These are phyloP conservation scores for Pseudevernia furfuracea DNA, from an alignment of 495 filamentous ascomycete genomes.

Conservation along the genomic window DNA sequence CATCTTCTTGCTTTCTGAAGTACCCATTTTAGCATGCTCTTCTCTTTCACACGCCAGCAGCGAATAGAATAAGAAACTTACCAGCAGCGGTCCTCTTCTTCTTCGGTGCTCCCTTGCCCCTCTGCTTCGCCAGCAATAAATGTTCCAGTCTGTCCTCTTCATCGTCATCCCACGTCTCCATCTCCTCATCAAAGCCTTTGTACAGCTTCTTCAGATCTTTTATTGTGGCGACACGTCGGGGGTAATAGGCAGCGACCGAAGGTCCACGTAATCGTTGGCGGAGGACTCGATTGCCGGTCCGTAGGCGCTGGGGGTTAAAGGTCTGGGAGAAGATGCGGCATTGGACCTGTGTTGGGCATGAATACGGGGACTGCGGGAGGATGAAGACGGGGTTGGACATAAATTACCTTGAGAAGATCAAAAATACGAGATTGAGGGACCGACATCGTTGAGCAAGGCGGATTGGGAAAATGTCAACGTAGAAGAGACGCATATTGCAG, in stretches of 20 bases:
- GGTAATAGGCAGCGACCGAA: conserved; percentile 76
- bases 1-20: conserved; percentile 34
- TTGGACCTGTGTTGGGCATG: conserved; percentile 52
- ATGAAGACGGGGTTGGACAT: background rate
- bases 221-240: conserved; percentile 59
- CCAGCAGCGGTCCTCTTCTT: conserved; percentile 70
- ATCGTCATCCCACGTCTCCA: conserved; percentile 61
- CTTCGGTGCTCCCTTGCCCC: conserved; percentile 85
- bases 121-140: conserved; percentile 62
- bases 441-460: conserved; percentile 45
- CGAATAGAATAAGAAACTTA: conserved; percentile 33
- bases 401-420: conserved; percentile 66
- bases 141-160: conserved; percentile 74
- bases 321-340: conserved; percentile 85
- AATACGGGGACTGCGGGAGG: background rate
- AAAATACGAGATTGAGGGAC: conserved; percentile 63
- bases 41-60: background rate
- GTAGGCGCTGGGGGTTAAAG: conserved; percentile 74
- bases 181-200: conserved; percentile 49
- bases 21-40: background rate
- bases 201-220: conserved; percentile 53
- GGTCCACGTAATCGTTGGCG: conserved; percentile 77
- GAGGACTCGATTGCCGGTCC: conserved; percentile 81
- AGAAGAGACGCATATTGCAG: background rate
- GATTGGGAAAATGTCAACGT: background rate